Conservation (phyloP, 1,139 yeast species). For the Zygoascus sp. region DNA sequence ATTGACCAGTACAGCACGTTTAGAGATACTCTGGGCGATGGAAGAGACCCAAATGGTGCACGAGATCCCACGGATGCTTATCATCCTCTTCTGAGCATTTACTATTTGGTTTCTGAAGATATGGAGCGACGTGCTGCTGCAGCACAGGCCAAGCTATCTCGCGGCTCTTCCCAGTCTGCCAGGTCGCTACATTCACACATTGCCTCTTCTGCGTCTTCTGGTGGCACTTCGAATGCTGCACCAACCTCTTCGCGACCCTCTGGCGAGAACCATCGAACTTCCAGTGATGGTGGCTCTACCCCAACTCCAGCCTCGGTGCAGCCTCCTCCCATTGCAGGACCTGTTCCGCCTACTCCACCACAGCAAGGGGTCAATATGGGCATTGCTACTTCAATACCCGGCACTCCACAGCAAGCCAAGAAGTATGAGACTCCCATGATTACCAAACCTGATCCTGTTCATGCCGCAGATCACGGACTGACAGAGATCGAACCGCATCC, state of each 20-base stretch:
- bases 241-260: background rate
- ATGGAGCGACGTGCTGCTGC: conserved; percentile 44
- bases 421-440: conserved; percentile 13
- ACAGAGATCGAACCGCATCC: conserved; percentile 17
- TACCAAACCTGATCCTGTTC: conserved; percentile 22
- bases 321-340: background rate
- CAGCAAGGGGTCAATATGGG: background rate
- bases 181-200: conserved; percentile 3
- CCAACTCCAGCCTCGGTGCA: background rate
- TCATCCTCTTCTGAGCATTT: conserved; percentile 85
- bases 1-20: conserved; percentile 4
- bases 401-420: conserved; percentile 1
- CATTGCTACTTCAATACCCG: background rate
- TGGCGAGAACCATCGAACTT: background rate
- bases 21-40: background rate
- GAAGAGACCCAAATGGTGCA: conserved; percentile 1
- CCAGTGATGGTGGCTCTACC: background rate
- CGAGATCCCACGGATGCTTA: conserved; percentile 86
- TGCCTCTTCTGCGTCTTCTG: background rate
- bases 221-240: background rate
- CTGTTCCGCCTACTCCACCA: background rate
- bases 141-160: conserved; percentile 4
- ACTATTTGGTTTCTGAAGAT: conserved; percentile 77
- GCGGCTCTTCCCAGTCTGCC: conserved; percentile 9
- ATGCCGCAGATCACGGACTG: conserved; percentile 9